Evolutionary conservation across 108 stramenopile species (phyloP), one percentile per base, ranked within the genome.

Genomic region (Cylindrotheca fusiformis): DNA sequence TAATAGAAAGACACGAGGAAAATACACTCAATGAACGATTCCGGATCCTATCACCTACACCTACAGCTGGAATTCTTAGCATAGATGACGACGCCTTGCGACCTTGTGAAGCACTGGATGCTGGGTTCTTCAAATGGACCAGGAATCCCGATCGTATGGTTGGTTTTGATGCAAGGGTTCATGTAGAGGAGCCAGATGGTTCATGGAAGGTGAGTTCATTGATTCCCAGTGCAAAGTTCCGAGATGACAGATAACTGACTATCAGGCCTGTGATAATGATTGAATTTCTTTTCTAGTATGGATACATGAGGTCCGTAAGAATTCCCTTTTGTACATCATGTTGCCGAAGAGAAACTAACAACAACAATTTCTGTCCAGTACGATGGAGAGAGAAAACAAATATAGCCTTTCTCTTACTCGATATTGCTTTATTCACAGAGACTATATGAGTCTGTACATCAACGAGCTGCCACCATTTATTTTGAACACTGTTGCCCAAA

Each of bases 21-120:
- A 90, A 94, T 63, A 78, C 82, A 1, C 52, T 94, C 44, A 94
- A 94, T 71, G 92, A 90, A 44, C 76, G 92, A 3, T 94, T 88
- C 52, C 69, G 71, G 30, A 74, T 94, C 4, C 46, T 87, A 23
- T 31, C 59, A 19, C 68, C 68, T 8, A 46, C 73, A 4, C 85
- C 88, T 17, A 94, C 92, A 0, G 22, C 85, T 50, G 92, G 85
- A 0, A 87, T 94, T 55, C 51, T 94, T 31, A 87, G 77, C 63
- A 70, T 90, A 3, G 92, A 94, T 63, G 92, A 94, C 68, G 92
- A 94, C 67, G 86, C 90, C 10, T 24, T 88, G 8, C 73, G 92
- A 28, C 89, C 88, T 0, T 94, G 92, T 65, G 77, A 82, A 28
- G 92, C 92, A 1, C 67, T 90, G 26, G 89, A 94, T 76, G 70